Percentiles rank a stretch among this genome's conserved stretches.
These are phyloP conservation scores for Russula griseocarnosa DNA, from an alignment of 768 basidiomycete species.

Conservation along the genomic window DNA sequence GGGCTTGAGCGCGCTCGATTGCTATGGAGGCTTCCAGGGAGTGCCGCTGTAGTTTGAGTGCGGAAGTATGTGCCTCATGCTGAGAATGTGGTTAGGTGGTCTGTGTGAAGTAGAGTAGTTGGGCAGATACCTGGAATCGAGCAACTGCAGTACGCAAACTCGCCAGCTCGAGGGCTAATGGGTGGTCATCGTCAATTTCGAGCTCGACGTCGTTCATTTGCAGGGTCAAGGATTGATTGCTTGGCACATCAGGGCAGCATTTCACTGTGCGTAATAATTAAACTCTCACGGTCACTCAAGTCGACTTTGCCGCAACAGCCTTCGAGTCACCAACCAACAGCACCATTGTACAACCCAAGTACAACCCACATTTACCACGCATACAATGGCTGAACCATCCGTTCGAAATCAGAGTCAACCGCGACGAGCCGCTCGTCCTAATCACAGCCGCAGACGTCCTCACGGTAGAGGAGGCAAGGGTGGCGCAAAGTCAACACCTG, in stretches of 20 bases:
- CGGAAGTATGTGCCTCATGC: conserved; percentile 68
- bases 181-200: conserved; percentile 37
- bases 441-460: conserved; percentile 16
- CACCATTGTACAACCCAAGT: not conserved
- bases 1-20: conserved; percentile 43
- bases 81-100: conserved; percentile 33
- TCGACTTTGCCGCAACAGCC: not conserved
- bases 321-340: not conserved
- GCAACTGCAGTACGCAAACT: conserved; percentile 37
- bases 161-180: conserved; percentile 37
- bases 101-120: not conserved
- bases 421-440: not conserved
- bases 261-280: not conserved
- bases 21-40: conserved; percentile 51
- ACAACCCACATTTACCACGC: not conserved
- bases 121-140: conserved; percentile 37
- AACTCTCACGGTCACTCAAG: conserved; percentile 11
- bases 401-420: conserved; percentile 8
- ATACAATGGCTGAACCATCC: conserved; percentile 20
- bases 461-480: conserved; percentile 10
- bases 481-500: not conserved
- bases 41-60: conserved; percentile 62
- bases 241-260: not conserved
- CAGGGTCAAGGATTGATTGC: not conserved
- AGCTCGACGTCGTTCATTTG: conserved; percentile 25